A percentile compares a stretch with the other conserved stretches of the same genome.
Conservation (phyloP, 2,329 filamentous ascomycete species). For the Diaporthe amygdali region DNA sequence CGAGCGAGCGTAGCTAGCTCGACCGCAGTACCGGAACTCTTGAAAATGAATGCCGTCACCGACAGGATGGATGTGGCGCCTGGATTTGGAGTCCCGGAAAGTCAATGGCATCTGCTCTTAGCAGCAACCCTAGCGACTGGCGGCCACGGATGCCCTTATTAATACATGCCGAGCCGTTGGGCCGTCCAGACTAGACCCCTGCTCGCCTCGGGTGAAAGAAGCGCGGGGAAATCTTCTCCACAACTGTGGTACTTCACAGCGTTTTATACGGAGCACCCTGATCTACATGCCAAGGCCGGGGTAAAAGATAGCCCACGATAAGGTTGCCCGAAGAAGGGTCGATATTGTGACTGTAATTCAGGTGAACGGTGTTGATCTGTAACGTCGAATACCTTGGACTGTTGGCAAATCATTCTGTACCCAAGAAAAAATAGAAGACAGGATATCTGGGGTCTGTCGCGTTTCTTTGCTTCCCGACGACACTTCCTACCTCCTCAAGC, state of each 20-base stretch:
- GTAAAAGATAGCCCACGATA: slow-evolving; percentile 9
- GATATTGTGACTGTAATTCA: neutral
- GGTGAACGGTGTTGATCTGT: neutral
- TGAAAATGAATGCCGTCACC: slow-evolving; percentile 20
- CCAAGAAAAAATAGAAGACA: neutral
- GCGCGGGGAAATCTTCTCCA: slow-evolving; percentile 11
- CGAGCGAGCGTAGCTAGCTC: neutral
- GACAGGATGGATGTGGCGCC: neutral
- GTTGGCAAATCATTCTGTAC: neutral
- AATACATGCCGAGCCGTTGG: slow-evolving; percentile 26
- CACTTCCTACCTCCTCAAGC: neutral
- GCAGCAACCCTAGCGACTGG: neutral
- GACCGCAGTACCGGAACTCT: slow-evolving; percentile 1
- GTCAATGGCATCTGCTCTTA: slow-evolving; percentile 7
- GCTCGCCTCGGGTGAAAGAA: slow-evolving; percentile 6
- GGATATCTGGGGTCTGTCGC: neutral
- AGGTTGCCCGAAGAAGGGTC: neutral
- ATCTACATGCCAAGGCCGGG: neutral
- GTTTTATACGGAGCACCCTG: neutral
- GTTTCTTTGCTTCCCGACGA: too few relatives aligned
- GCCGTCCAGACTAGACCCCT: neutral
- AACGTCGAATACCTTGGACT: neutral
- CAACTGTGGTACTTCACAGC: neutral
- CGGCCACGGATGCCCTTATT: slow-evolving; percentile 18
- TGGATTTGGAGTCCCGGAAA: slow-evolving; percentile 5